phyloP scores from a whole-genome alignment of 768 basidiomycete genomes.

The Lentinula aciculospora region DNA sequence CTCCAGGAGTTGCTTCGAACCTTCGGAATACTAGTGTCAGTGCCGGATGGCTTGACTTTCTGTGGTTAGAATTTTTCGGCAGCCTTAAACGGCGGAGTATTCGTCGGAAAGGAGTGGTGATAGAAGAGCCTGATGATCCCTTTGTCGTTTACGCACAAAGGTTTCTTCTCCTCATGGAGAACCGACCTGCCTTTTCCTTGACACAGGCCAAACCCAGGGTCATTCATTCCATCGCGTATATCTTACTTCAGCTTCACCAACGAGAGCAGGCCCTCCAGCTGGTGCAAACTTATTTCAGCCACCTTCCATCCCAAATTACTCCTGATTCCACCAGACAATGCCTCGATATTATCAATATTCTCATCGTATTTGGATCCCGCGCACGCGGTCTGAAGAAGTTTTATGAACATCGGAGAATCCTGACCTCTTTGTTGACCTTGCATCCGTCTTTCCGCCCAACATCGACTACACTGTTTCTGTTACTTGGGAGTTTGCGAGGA shows the following conservation, averaged over 20 bases:
- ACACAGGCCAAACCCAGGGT: slow-evolving; percentile 33
- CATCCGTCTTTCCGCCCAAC: slow-evolving; percentile 51
- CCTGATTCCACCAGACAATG: slow-evolving; percentile 27
- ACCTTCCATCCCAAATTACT: slow-evolving; percentile 39
- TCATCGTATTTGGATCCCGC: slow-evolving; percentile 30
- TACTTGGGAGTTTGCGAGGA: slow-evolving; percentile 46
- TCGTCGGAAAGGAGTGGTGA: slow-evolving; percentile 11
- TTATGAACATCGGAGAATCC: slow-evolving; percentile 35
- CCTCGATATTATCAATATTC: slow-evolving; percentile 51
- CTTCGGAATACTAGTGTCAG: not conserved
- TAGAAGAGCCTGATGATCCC: not conserved
- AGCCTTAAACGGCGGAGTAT: slow-evolving; percentile 29
- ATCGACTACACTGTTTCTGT: slow-evolving; percentile 50
- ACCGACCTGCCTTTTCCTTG: slow-evolving; percentile 31
- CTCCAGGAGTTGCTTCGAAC: not conserved
- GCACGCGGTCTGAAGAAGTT: slow-evolving; percentile 35
- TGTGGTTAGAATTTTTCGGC: slow-evolving; percentile 63
- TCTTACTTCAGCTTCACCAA: slow-evolving; percentile 38
- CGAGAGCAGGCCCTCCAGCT: slow-evolving; percentile 34
- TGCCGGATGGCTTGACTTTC: slow-evolving; percentile 30
- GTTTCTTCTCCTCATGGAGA: slow-evolving; percentile 34
- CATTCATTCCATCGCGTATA: slow-evolving; percentile 37
- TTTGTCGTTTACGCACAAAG: slow-evolving; percentile 16
- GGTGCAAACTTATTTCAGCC: slow-evolving; percentile 41
- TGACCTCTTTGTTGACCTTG: slow-evolving; percentile 37